Base-by-base conservation (phyloP, 345 rosid genomes). In the Populus tremula region DNA sequence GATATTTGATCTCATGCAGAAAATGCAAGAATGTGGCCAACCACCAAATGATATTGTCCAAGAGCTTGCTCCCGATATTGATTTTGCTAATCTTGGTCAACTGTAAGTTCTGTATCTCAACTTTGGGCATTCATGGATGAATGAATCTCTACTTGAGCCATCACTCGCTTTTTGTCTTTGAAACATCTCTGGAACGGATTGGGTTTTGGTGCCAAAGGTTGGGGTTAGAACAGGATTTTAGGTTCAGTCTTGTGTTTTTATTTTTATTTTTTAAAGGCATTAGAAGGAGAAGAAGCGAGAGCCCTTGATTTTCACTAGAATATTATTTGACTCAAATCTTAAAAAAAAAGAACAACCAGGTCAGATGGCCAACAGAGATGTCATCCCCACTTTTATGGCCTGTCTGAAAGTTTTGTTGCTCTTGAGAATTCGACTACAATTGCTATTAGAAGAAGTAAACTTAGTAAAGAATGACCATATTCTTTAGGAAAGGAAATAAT, bases 1-100 rank as follows among this genome's bases (percentile, higher is more conserved):
- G 90, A 92, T 96, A 36, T 88, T 90, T 67, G 97, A 94, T 70
- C 93, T 96, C 29, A 91, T 96, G 99, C 99, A 92, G 87, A 94
- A 92, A 82, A 94, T 96, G 99, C 99, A 96, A 86, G 99, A 96
- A 74, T 96, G 97, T 67, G 99, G 99, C 62, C 97, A 96, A 77
- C 98, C 99, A 56, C 99, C 99, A 2, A 88, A 88, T 70, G 98
- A 96, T 67, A 92, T 96, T 73, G 91, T 96, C 71, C 95, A 89
- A 77, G 97, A 94, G 89, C 88, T 96, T 76, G 88, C 93, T 77
- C 98, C 97, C 63, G 97, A 95, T 36, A 89, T 94, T 50, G 97
- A 92, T 84, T 81, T 92, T 16, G 82, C 97, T 17, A 89, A 75
- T 80, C 91, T 96, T 47, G 92, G 94, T 59, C 97, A 90, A 79